Base-by-base conservation (phyloP, 306 rosid genomes). In the Acmispon strigosus region DNA sequence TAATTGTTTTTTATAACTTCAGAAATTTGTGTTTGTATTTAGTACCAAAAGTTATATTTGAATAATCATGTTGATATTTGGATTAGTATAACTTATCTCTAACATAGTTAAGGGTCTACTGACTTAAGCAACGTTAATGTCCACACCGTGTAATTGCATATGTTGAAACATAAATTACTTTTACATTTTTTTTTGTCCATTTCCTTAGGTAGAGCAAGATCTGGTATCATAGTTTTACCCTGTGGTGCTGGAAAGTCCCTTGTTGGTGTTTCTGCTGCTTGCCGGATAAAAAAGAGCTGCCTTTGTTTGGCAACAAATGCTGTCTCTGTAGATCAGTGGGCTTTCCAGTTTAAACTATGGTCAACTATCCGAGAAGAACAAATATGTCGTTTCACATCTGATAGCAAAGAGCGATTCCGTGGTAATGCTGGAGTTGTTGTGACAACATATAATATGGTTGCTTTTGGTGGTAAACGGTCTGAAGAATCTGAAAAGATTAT, bases 271-370 rank as follows among this genome's bases (percentile, higher is more conserved):
- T 93, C 98, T 82, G 98, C 98, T 22, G 98, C 98, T 68, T 84
- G 84, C 73, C 88, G 96, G 77, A 87, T 93, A 54, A 91, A 84
- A 75, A 90, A 93, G 82, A 93, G 98, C 76, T 93, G 97, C 64
- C 96, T 93, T 69, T 93, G 98, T 87, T 82, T 93, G 75, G 98
- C 98, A 75, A 93, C 98, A 50, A 93, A 93, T 85, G 96, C 96
- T 72, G 98, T 93, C 53, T 93, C 98, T 24, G 97, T 93, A 51
- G 98, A 93, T 84, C 98, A 93, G 76, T 93, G 98, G 98, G 97
- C 98, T 62, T 93, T 93, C 76, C 97, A 93, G 88, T 90, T 93
- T 77, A 88, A 87, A 80, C 85, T 93, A 42, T 93, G 98, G 98
- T 93, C 98, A 76, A 88, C 91, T 77, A 93, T 90, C 37, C 93